phyloP scores from a whole-genome alignment of 2,329 filamentous ascomycete genomes.

The Sphaceloma murrayae region DNA sequence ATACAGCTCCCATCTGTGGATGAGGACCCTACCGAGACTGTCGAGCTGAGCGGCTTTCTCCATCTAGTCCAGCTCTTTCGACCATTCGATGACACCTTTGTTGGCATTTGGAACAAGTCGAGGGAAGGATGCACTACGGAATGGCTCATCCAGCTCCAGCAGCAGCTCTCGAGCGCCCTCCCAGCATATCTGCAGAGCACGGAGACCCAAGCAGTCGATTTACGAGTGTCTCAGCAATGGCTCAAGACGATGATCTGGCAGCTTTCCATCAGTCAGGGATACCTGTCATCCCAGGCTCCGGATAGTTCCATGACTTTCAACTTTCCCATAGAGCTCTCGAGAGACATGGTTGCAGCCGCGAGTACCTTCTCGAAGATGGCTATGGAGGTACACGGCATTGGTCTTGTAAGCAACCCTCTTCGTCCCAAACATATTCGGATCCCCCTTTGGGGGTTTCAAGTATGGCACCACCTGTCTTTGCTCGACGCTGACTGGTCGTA shows the following conservation, averaged over 20 bases:
- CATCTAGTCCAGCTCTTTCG: constrained; percentile 53
- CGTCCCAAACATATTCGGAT: not conserved
- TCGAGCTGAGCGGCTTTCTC: constrained; percentile 49
- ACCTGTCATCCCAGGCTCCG: constrained; percentile 46
- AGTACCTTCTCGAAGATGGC: constrained; percentile 61
- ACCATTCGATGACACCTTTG: constrained; percentile 54
- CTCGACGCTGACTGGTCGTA: constrained; percentile 25
- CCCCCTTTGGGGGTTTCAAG: no score
- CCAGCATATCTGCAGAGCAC: constrained; percentile 50
- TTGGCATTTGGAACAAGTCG: constrained; percentile 55
- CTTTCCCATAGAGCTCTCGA: constrained; percentile 53
- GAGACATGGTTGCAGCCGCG: constrained; percentile 52
- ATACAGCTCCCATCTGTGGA: constrained; percentile 45
- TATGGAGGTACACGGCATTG: constrained; percentile 65
- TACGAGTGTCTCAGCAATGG: constrained; percentile 63
- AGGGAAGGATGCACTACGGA: constrained; percentile 37
- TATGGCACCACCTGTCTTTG: no score
- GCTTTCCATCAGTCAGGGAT: constrained; percentile 55
- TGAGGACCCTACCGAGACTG: constrained; percentile 44
- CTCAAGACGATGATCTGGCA: constrained; percentile 64
- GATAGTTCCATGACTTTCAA: constrained; percentile 54
- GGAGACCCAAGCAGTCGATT: constrained; percentile 58
- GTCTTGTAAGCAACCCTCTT: constrained; percentile 49
- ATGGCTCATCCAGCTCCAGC: constrained; percentile 40
- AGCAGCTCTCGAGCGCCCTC: constrained; percentile 44